A percentile compares a stretch with the other conserved stretches of the same genome.
phyloP scores from a whole-genome alignment of 768 basidiomycete genomes.

The Pholiota molesta region DNA sequence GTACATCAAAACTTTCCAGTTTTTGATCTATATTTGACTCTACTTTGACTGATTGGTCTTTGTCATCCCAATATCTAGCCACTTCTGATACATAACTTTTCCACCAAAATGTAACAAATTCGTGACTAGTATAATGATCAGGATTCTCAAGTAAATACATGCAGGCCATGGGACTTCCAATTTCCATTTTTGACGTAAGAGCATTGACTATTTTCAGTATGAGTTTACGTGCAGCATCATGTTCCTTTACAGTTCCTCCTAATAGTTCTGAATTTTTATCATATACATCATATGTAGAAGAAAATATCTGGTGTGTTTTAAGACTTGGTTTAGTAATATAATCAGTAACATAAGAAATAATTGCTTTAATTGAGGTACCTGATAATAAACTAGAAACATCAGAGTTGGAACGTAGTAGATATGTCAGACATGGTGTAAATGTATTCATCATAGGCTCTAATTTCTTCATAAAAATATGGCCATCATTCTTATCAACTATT shows the following conservation, averaged over 20 bases:
- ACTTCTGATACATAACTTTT: slow-evolving; percentile 30
- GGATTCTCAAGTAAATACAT: slow-evolving; percentile 37
- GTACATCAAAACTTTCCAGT: not conserved
- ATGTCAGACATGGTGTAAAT: slow-evolving; percentile 30
- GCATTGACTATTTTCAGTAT: slow-evolving; percentile 40
- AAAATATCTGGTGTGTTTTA: slow-evolving; percentile 42
- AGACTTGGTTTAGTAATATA: slow-evolving; percentile 45
- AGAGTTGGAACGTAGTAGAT: slow-evolving; percentile 39
- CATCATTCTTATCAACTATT: slow-evolving; percentile 29
- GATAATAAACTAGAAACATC: slow-evolving; percentile 40
- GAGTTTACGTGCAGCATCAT: slow-evolving; percentile 28
- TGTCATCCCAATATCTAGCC: slow-evolving; percentile 14
- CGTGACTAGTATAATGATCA: slow-evolving; percentile 42
- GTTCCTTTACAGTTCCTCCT: slow-evolving; percentile 8
- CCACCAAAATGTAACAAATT: slow-evolving; percentile 38
- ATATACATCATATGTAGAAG: slow-evolving; percentile 29
- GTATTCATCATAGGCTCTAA: slow-evolving; percentile 40
- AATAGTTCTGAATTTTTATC: slow-evolving; percentile 27
- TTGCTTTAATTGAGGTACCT: slow-evolving; percentile 42
- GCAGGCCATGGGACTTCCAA: slow-evolving; percentile 39
- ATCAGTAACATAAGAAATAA: slow-evolving; percentile 41
- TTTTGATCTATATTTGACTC: too few relatives aligned
- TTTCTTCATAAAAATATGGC: slow-evolving; percentile 33
- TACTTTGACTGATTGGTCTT: too few relatives aligned
- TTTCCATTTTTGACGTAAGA: slow-evolving; percentile 36